phyloP scores from a whole-genome alignment of 441 rosid species.

The Gossypium lobatum region DNA sequence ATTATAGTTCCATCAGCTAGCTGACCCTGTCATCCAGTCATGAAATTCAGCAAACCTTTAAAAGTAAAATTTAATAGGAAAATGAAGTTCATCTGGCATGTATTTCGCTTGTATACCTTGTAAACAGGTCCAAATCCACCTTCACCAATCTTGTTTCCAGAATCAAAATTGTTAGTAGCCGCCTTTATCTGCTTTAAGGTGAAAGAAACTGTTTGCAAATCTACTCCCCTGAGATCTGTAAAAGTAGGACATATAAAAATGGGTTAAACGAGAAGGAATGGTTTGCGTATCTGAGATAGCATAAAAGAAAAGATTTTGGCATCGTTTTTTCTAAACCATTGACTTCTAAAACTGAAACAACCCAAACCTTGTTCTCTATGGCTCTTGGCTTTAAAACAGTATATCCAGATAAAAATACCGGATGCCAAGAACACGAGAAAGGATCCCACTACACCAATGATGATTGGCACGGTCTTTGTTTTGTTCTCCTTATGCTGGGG shows the following conservation, averaged over 20 bases:
- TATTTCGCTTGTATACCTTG: constrained; percentile 29
- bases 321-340: background rate
- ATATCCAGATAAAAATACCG: constrained; percentile 24
- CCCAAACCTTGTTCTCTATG: constrained; percentile 18
- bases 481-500: constrained; percentile 10
- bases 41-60: background rate
- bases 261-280: background rate
- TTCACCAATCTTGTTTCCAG: constrained; percentile 52
- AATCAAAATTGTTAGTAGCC: constrained; percentile 45
- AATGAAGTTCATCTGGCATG: background rate
- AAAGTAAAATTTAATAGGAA: background rate
- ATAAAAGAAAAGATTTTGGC: background rate
- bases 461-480: constrained; percentile 15
- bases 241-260: constrained; percentile 3
- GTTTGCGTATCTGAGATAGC: background rate
- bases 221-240: constrained; percentile 33
- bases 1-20: constrained; percentile 41
- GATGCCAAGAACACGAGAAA: constrained; percentile 15
- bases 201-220: constrained; percentile 38
- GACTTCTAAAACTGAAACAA: background rate
- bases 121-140: constrained; percentile 62
- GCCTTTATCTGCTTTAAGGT: constrained; percentile 42
- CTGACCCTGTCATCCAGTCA: constrained; percentile 34
- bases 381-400: constrained; percentile 15
- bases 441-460: constrained; percentile 19